A percentile compares a stretch with the other conserved stretches of the same genome.
Evolutionary conservation across 2,329 filamentous ascomycete species (phyloP).

Genomic region (Alternaria metachromatica): DNA sequence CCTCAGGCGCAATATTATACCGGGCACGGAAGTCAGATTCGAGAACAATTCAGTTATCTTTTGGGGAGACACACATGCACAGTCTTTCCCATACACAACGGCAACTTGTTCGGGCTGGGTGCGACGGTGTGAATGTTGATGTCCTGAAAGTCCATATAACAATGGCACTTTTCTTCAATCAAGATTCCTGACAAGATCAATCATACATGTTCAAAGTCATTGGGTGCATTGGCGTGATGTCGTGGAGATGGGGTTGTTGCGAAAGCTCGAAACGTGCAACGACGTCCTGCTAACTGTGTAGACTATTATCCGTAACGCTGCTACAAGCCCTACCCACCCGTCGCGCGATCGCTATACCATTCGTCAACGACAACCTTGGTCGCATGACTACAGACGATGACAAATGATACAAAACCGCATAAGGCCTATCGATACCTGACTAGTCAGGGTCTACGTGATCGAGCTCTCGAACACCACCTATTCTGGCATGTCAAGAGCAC

Average conservation of each 20-base stretch:
- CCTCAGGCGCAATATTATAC: conserved; percentile 31
- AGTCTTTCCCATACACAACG: conserved; percentile 40
- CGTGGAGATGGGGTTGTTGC: neutral
- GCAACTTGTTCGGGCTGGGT: conserved; percentile 46
- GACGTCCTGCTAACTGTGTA: neutral
- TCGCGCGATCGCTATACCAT: neutral
- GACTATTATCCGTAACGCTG: neutral
- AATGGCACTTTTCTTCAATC: conserved; percentile 46
- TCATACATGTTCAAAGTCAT: conserved; percentile 42
- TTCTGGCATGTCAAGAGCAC: neutral
- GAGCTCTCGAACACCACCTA: neutral
- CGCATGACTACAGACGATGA: neutral
- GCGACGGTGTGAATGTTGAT: conserved; percentile 44
- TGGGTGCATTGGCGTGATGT: conserved; percentile 4
- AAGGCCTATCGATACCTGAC: neutral
- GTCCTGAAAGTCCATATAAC: conserved; percentile 46
- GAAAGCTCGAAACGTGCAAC: neutral
- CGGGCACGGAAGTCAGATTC: conserved; percentile 33
- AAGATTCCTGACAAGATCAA: conserved; percentile 49
- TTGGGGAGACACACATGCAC: conserved; percentile 38
- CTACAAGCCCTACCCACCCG: neutral
- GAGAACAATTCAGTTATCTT: conserved; percentile 30
- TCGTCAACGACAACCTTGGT: neutral
- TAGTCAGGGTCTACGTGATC: neutral
- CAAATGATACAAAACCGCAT: neutral